phyloP scores from a whole-genome alignment of 805 yeast genomes.

The Saturnispora halmiae region DNA sequence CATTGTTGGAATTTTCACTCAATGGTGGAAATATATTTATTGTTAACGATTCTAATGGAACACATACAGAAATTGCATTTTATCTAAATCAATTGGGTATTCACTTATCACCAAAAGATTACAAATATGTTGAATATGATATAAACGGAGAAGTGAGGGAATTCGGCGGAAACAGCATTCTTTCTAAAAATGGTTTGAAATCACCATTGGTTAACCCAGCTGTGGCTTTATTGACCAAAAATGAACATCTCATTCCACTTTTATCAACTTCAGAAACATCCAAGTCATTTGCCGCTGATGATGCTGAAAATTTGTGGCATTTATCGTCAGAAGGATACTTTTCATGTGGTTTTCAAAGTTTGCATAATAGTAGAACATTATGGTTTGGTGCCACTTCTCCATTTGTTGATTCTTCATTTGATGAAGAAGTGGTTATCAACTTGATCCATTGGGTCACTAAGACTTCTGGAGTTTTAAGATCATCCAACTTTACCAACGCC shows the following conservation, averaged over 20 bases:
- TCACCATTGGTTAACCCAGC: slow-evolving; percentile 37
- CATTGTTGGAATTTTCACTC: slow-evolving; percentile 49
- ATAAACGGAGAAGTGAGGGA: too few relatives aligned
- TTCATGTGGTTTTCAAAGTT: slow-evolving; percentile 71
- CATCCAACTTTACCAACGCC: slow-evolving; percentile 45
- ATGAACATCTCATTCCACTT: slow-evolving; percentile 62
- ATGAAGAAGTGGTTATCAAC: slow-evolving; percentile 34
- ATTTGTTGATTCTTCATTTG: slow-evolving; percentile 33
- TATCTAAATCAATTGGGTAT: slow-evolving; percentile 78
- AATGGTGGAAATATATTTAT: slow-evolving; percentile 71
- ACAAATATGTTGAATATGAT: slow-evolving; percentile 56
- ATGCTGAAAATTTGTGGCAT: slow-evolving; percentile 56
- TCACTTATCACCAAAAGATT: slow-evolving; percentile 69
- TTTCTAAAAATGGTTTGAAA: slow-evolving; percentile 16
- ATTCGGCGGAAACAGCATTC: slow-evolving; percentile 26
- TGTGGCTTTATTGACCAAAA: slow-evolving; percentile 63
- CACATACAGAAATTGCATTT: slow-evolving; percentile 53
- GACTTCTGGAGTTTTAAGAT: slow-evolving; percentile 52
- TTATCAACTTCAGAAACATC: slow-evolving; percentile 58
- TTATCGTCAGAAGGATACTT: slow-evolving; percentile 71
- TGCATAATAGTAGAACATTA: slow-evolving; percentile 63
- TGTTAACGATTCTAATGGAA: slow-evolving; percentile 42
- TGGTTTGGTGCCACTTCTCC: slow-evolving; percentile 73
- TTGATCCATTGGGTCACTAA: slow-evolving; percentile 67
- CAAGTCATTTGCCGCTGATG: slow-evolving; percentile 32